Evolutionary conservation across 371 early-diverging fungal species (phyloP).

Genomic region (Mortierella polycephala): DNA sequence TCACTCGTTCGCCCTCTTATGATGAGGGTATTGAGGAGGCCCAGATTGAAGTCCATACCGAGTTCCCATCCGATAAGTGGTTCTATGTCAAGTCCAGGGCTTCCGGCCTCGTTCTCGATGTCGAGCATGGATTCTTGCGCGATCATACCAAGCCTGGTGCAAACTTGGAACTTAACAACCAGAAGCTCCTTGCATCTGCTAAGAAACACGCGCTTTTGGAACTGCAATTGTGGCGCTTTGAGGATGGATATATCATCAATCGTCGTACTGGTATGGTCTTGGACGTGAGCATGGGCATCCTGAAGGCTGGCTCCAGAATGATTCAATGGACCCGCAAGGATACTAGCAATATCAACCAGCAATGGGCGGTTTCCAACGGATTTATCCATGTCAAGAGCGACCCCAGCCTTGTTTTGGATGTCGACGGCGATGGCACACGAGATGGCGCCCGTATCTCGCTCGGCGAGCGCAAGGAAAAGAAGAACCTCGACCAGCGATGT

Average conservation of each 20-base stretch:
- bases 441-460: slow-evolving; percentile 45
- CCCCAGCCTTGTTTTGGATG: slow-evolving; percentile 61
- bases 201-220: slow-evolving; percentile 44
- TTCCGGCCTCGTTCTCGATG: slow-evolving; percentile 63
- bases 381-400: slow-evolving; percentile 56
- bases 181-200: slow-evolving; percentile 44
- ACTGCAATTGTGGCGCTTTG: slow-evolving; percentile 44
- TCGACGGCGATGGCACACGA: slow-evolving; percentile 55
- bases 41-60: slow-evolving; percentile 19
- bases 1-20: slow-evolving; percentile 24
- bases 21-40: slow-evolving; percentile 36
- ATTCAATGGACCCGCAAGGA: slow-evolving; percentile 59
- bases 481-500: slow-evolving; percentile 53
- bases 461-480: slow-evolving; percentile 52
- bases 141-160: slow-evolving; percentile 51
- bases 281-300: slow-evolving; percentile 28
- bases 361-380: slow-evolving; percentile 35
- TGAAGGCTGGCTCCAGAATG: slow-evolving; percentile 61
- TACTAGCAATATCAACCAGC: slow-evolving; percentile 35
- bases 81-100: slow-evolving; percentile 58
- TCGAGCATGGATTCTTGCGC: slow-evolving; percentile 52
- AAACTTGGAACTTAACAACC: slow-evolving; percentile 36
- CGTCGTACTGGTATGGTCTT: slow-evolving; percentile 49
- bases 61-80: slow-evolving; percentile 30
- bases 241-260: slow-evolving; percentile 48